Percentiles rank a stretch among this genome's conserved stretches.
Conservation (phyloP, 202 grass and related monocot genomes). For the Carex arenaria region DNA sequence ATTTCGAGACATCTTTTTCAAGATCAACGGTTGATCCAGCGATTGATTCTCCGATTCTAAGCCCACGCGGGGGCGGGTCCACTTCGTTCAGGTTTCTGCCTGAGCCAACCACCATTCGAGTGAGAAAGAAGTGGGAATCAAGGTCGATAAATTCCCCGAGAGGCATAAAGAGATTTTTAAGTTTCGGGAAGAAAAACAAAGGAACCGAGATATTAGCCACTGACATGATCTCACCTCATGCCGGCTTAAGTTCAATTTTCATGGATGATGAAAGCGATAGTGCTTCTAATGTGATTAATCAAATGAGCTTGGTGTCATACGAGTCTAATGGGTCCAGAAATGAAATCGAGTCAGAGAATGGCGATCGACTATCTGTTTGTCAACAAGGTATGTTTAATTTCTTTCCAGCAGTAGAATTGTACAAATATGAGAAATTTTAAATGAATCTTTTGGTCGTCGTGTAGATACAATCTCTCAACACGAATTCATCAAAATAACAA, state of each 20-base stretch:
- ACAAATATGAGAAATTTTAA: constrained; percentile 1
- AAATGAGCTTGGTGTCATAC: constrained; percentile 7
- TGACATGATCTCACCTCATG: constrained; percentile 27
- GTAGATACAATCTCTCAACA: constrained; percentile 20
- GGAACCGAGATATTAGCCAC: constrained; percentile 13
- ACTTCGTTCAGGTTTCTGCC: constrained; percentile 34
- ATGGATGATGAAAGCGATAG: constrained; percentile 10
- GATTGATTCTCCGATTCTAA: constrained; percentile 33
- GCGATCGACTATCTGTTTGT: background rate
- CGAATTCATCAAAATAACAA: constrained; percentile 23
- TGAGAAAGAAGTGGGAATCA: constrained; percentile 35
- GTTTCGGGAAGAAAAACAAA: constrained; percentile 60
- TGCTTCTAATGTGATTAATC: constrained; percentile 1
- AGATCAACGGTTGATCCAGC: constrained; percentile 34
- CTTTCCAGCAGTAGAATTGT: constrained; percentile 6
- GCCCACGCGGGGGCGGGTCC: constrained; percentile 24
- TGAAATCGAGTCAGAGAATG: background rate
- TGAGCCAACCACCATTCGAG: constrained; percentile 23
- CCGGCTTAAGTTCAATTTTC: background rate
- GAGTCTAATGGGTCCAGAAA: constrained; percentile 3
- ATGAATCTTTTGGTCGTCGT: constrained; percentile 18
- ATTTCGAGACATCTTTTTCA: constrained; percentile 58
- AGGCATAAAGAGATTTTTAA: constrained; percentile 64
- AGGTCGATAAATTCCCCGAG: constrained; percentile 32
- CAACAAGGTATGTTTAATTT: constrained; percentile 15